Evolutionary conservation across 495 filamentous ascomycete species (phyloP).

Genomic region (Recurvomyces mirabilis): DNA sequence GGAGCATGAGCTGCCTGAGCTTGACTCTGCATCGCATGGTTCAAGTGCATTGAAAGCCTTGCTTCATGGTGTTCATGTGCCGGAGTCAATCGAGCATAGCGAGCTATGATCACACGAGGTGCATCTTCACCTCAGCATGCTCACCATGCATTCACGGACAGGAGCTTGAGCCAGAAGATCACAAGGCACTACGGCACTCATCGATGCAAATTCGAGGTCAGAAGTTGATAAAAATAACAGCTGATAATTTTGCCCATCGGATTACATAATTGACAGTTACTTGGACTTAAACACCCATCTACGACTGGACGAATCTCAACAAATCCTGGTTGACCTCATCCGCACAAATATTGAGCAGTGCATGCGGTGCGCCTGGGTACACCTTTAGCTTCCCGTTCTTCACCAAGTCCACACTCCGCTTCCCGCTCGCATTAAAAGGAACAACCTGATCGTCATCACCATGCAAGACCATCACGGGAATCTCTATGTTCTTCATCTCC

Average conservation of each 20-base stretch:
- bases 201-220: too few species aligned
- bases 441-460: slow-evolving; percentile 6
- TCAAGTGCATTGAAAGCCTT: too few species aligned
- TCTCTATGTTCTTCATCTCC: slow-evolving; percentile 1
- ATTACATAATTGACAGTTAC: too few species aligned
- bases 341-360: background rate
- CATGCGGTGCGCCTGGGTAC: slow-evolving; percentile 2
- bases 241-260: too few species aligned
- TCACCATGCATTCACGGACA: too few species aligned
- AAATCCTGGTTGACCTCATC: slow-evolving; percentile 2
- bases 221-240: too few species aligned
- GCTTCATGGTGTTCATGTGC: too few species aligned
- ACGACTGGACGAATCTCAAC: background rate
- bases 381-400: background rate
- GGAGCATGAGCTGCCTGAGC: background rate
- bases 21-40: background rate
- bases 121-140: background rate
- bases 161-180: too few species aligned
- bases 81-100: background rate
- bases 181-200: too few species aligned
- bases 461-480: slow-evolving; percentile 1
- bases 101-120: background rate
- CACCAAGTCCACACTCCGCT: background rate
- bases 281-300: too few species aligned
- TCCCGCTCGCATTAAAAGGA: background rate